These are phyloP conservation scores for Ophiostoma himal-ulmi DNA, from an alignment of 2,329 filamentous ascomycete genomes.

Conservation along the genomic window DNA sequence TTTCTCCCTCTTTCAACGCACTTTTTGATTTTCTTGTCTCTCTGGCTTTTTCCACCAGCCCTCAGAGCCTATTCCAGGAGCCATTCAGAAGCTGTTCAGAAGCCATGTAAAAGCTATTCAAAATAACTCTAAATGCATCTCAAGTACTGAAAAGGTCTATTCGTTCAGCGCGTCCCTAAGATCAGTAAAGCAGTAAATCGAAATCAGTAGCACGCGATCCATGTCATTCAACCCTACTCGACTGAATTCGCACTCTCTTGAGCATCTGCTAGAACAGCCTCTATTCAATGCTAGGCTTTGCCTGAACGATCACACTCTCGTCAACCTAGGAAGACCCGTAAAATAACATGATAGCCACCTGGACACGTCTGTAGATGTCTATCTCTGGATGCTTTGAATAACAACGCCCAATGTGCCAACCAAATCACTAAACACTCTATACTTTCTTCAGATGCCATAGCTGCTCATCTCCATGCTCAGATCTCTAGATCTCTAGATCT, in stretches of 20 bases:
- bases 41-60: neutral
- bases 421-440: too few species aligned
- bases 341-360: neutral
- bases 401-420: too few species aligned
- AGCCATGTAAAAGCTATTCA: neutral
- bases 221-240: neutral
- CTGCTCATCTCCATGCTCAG: neutral
- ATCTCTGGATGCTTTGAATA: too few species aligned
- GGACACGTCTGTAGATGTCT: too few species aligned
- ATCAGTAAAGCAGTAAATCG: neutral
- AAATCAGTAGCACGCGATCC: neutral
- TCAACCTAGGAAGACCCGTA: neutral
- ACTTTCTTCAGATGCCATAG: too few species aligned
- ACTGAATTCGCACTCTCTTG: neutral
- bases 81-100: neutral
- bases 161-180: neutral
- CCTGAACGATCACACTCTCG: neutral
- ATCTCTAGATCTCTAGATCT: neutral
- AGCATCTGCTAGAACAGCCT: neutral
- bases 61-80: neutral
- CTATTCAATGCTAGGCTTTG: neutral
- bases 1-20: conserved; percentile 12
- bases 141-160: neutral
- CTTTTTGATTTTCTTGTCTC: neutral
- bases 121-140: neutral